Base-by-base conservation (phyloP, 306 rosid species). In the Astragalus glycyphyllos region DNA sequence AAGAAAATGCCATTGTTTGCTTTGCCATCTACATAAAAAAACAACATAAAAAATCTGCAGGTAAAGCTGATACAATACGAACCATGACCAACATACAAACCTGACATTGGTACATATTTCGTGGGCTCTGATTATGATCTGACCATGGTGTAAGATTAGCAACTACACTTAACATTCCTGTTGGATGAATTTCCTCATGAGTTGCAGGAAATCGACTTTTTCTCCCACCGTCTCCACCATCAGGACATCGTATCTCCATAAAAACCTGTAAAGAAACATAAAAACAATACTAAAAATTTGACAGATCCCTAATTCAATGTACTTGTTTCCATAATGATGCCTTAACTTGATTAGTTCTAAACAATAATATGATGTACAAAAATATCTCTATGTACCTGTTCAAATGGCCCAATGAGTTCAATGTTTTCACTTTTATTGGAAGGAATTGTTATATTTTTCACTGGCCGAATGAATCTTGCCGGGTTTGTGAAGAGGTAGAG, bases 81-180 rank as follows among this genome's bases (percentile, higher is more conserved):
- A 64, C 40, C 34, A 66, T 53, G 29, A 66, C 57, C 44, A 72
- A n/a, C n/a, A n/a, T n/a, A n/a, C n/a, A n/a, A n/a, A 94, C 98
- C 97, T 94, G 97, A 78, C 98, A 94, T 86, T 90, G 98, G 80
- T 94, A 90, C 98, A 94, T 90, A 79, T 94, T 94, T 6, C 97
- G 90, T 32, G 98, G 98, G 82, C 98, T 94, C 79, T 94, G 98
- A 86, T 94, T 94, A 81, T 94, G 97, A 68, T 94, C 97, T 38
- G 97, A 89, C 98, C 98, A 94, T 26, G 98, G 98, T 17, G 96
- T 94, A 69, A 89, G 99, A 78, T 83, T 94, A 45, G 95, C 99
- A 58, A 91, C 97, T 42, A 94, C 95, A 79, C 97, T 94, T 13
- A 94, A 89, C 96, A 91, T 91, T 70, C 88, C 92, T 57, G 99